phyloP scores from a whole-genome alignment of 129 eudicot species.

The Centrapalus pauciflorus region DNA sequence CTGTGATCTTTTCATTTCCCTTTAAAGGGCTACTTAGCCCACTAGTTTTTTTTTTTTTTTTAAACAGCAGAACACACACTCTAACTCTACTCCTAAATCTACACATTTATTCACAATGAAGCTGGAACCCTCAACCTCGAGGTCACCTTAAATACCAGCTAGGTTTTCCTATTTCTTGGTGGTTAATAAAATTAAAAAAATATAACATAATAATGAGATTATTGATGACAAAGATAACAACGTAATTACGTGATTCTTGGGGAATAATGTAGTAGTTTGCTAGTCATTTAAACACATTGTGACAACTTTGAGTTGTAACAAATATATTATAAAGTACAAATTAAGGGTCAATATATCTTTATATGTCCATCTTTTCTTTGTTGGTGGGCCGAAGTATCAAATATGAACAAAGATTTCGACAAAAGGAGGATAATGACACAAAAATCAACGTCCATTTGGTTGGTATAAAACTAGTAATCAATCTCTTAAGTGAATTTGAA shows the following conservation, averaged over 20 bases:
- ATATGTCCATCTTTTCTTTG: constrained; percentile 15
- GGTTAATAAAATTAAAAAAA: neutral
- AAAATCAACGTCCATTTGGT: neutral
- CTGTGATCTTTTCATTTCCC: too few species aligned
- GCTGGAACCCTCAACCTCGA: too few species aligned
- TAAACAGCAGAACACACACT: too few species aligned
- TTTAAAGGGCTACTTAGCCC: too few species aligned
- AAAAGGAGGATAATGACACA: neutral
- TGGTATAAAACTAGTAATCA: neutral
- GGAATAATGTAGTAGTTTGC: constrained; percentile 12
- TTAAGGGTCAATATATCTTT: neutral
- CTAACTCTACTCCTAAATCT: too few species aligned
- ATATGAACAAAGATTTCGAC: neutral
- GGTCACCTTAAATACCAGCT: too few species aligned
- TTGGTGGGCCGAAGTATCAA: constrained; percentile 12
- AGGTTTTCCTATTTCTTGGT: too few species aligned
- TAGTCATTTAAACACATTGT: constrained; percentile 4
- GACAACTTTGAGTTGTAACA: constrained; percentile 21
- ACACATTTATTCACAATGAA: too few species aligned
- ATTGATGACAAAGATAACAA: constrained; percentile 4
- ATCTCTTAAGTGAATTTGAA: neutral
- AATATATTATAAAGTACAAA: neutral
- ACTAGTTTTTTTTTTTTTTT: too few species aligned
- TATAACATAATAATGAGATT: neutral
- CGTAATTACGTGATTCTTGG: constrained; percentile 4